Percentiles rank a stretch among this genome's conserved stretches.
Evolutionary conservation across 2,329 filamentous ascomycete genomes (phyloP).

Genomic region (Exserohilum rostratum): DNA sequence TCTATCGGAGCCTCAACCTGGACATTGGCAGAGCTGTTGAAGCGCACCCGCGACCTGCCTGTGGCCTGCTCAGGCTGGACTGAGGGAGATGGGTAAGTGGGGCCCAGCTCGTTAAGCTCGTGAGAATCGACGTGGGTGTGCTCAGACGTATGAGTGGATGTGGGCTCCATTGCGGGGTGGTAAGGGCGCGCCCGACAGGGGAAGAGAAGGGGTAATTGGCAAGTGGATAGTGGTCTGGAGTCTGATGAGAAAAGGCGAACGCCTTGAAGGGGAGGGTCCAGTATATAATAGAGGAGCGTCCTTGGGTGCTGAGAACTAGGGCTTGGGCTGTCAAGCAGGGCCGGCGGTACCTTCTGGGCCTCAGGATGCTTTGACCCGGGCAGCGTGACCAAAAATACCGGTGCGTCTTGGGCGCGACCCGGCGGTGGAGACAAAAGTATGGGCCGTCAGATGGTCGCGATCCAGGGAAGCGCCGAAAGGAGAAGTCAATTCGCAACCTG

Average conservation of each 20-base stretch:
- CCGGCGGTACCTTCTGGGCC: slow-evolving; percentile 4
- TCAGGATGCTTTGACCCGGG: not conserved
- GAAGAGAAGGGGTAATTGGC: not conserved
- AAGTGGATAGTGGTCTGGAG: not conserved
- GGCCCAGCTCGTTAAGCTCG: slow-evolving; percentile 11
- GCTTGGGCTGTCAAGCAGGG: not conserved
- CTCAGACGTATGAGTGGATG: slow-evolving; percentile 20
- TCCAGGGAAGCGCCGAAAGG: slow-evolving; percentile 6
- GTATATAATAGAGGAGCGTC: not conserved
- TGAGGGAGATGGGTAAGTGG: slow-evolving; percentile 14
- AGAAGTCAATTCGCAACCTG: slow-evolving; percentile 9
- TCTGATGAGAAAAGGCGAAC: not conserved
- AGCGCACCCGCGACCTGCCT: slow-evolving; percentile 30
- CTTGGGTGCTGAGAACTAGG: not conserved
- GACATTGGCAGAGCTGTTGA: slow-evolving; percentile 36
- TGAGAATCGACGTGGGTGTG: slow-evolving; percentile 17
- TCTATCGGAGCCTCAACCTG: slow-evolving; percentile 22
- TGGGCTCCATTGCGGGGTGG: slow-evolving; percentile 22
- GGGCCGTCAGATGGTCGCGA: slow-evolving; percentile 4
- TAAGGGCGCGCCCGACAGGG: not conserved
- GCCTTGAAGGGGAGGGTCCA: not conserved
- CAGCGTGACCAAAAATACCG: slow-evolving; percentile 6
- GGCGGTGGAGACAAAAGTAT: slow-evolving; percentile 9
- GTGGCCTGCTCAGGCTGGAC: slow-evolving; percentile 18
- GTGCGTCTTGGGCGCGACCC: slow-evolving; percentile 5